Evolutionary conservation across 2,329 filamentous ascomycete species (phyloP).

Genomic region (Ceratocystis eucalypticola): DNA sequence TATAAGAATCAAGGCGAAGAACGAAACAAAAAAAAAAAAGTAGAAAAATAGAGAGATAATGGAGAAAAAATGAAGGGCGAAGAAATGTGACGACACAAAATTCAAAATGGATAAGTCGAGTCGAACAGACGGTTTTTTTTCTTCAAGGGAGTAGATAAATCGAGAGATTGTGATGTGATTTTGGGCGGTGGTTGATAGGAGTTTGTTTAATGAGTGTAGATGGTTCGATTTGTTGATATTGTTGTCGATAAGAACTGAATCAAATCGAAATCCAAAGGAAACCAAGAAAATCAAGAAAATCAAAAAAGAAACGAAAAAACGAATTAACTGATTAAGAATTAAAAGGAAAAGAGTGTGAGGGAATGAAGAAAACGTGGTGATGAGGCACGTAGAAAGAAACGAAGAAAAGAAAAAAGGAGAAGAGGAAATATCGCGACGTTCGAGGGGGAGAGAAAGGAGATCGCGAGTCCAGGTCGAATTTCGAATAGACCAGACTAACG

Average conservation of each 20-base stretch:
- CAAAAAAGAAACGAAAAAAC: slow-evolving; percentile 11
- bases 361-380: neutral
- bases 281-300: neutral
- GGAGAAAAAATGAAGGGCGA: neutral
- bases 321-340: slow-evolving; percentile 19
- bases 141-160: slow-evolving; percentile 15
- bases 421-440: neutral
- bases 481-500: too few relatives aligned
- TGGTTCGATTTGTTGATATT: slow-evolving; percentile 30
- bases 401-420: slow-evolving; percentile 7
- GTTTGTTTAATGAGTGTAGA: slow-evolving; percentile 17
- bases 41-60: neutral
- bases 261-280: slow-evolving; percentile 12
- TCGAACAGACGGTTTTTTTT: neutral
- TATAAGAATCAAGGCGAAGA: slow-evolving; percentile 11
- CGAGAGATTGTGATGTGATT: slow-evolving; percentile 15
- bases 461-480: too few relatives aligned
- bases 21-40: neutral
- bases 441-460: too few relatives aligned
- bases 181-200: slow-evolving; percentile 20
- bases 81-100: neutral
- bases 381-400: slow-evolving; percentile 5
- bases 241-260: slow-evolving; percentile 15
- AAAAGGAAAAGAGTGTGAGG: slow-evolving; percentile 19
- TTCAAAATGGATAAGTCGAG: neutral